Evolutionary conservation across 495 filamentous ascomycete species (phyloP), one percentile per base, ranked within the genome.

Genomic region (Evernia prunastri): DNA sequence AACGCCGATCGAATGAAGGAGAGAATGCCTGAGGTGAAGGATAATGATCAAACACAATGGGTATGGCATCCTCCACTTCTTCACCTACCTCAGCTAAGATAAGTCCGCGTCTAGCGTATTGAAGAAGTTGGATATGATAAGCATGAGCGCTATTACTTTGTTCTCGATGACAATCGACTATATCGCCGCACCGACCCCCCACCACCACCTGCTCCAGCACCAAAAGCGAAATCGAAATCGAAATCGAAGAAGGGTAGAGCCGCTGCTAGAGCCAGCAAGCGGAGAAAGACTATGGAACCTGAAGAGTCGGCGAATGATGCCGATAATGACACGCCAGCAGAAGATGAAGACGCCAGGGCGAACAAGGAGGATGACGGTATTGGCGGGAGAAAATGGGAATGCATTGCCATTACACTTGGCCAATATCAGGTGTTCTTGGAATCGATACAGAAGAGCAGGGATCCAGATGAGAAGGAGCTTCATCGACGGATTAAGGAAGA

Each of bases 121-220:
- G 92, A 97, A 68, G 89, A 92, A 27, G 84, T 90, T 64, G 94
- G 94, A 13, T 96, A 87, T 81, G 94, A 98, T 75, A 78, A 81
- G 25, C 78, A 96, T 53, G 91, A 91, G 66, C 88, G 90, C 29
- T 86, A 81, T 25, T 96, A 96, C 73, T 94, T 89, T 69, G 87
- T 96, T 17, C 82, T 98, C 10, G 93, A 98, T 66, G 94, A 98
- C 77, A 94, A 96, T 66, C 84, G 93, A 56, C 79, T 97, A 35
- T 98, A 97, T 74, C 88, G 91, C 60, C 84, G 85, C 61, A 90
- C 89, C 53, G 89, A 92, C 45, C 84, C 81, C 60, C 78, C 81
- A 4, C 78, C 83, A 5, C 82, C 86, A 20, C 79, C 82, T 5
- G 79, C 81, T 9, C 72, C 82, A 40, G 70, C 80, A 5, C 60